These are phyloP conservation scores for Rhodotorula taiwanensis DNA, from an alignment of 768 basidiomycete genomes.

Conservation along the genomic window DNA sequence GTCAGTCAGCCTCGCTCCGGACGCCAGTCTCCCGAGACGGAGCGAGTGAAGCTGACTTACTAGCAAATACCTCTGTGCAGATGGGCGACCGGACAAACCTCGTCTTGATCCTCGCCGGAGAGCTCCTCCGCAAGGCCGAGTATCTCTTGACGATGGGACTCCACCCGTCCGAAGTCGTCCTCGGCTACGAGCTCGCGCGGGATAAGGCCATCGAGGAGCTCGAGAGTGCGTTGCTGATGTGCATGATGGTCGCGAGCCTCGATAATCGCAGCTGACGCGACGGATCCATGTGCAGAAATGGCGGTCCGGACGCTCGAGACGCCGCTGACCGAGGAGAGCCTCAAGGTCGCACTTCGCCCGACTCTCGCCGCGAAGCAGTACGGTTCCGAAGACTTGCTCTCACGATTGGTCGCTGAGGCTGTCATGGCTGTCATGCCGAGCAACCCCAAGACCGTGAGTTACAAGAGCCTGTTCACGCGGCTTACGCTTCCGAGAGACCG, in stretches of 20 bases:
- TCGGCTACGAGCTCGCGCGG: conserved; percentile 88
- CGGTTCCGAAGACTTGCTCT: conserved; percentile 75
- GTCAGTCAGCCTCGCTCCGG: conserved; percentile 49
- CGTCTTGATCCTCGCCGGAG: conserved; percentile 90
- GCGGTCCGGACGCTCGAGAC: conserved; percentile 62
- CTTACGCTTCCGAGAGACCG: too few relatives aligned
- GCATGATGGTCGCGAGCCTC: not conserved
- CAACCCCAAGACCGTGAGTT: conserved; percentile 49
- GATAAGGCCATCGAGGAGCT: conserved; percentile 77
- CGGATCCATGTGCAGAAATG: conserved; percentile 49
- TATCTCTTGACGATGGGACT: conserved; percentile 89
- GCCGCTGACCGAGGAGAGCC: conserved; percentile 63
- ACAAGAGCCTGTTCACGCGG: too few relatives aligned
- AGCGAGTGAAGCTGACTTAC: not conserved
- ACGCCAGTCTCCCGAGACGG: too few relatives aligned
- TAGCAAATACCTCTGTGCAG: conserved; percentile 46
- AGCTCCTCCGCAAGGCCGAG: conserved; percentile 88
- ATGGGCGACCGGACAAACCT: conserved; percentile 97
- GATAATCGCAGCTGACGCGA: not conserved
- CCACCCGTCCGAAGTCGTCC: conserved; percentile 90
- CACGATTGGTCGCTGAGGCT: conserved; percentile 83
- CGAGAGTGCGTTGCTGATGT: conserved; percentile 60
- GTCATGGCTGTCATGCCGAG: conserved; percentile 76
- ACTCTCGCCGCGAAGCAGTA: conserved; percentile 97
- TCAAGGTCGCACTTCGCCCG: conserved; percentile 72